Conservation (phyloP, 2,329 filamentous ascomycete species). For the Fusarium kyushuense region DNA sequence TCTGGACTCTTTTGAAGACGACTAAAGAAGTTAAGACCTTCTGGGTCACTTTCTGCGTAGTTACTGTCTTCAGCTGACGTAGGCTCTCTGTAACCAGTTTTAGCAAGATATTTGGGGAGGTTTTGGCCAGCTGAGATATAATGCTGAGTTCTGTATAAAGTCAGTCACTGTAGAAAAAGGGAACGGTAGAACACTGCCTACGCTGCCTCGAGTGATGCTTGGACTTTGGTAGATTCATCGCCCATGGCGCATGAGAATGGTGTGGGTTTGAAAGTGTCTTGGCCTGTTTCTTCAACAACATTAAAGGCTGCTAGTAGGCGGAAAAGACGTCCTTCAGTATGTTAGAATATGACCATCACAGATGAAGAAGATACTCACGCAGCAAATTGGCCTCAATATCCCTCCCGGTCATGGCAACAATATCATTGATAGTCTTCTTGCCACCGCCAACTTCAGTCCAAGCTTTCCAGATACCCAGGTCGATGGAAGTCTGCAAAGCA, state of each 20-base stretch:
- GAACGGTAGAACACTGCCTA: neutral
- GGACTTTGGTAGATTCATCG: conserved; percentile 36
- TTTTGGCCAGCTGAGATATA: conserved; percentile 35
- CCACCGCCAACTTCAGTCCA: conserved; percentile 21
- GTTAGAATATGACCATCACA: neutral
- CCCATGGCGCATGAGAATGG: conserved; percentile 33
- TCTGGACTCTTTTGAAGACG: conserved; percentile 36
- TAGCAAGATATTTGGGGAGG: conserved; percentile 34
- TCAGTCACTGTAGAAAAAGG: neutral
- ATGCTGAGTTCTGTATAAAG: conserved; percentile 14
- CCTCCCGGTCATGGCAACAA: conserved; percentile 12
- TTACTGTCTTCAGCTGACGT: conserved; percentile 23
- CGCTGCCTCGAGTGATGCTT: conserved; percentile 35
- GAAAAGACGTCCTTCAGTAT: conserved; percentile 16
- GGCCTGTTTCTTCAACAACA: conserved; percentile 28
- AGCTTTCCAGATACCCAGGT: conserved; percentile 30
- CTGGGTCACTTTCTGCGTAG: conserved; percentile 19
- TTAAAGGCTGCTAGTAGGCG: conserved; percentile 35
- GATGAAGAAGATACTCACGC: neutral
- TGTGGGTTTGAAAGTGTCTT: conserved; percentile 35
- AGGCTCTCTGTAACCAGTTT: conserved; percentile 28
- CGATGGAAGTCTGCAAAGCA: conserved; percentile 26
- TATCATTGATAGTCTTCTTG: conserved; percentile 28
- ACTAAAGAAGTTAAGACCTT: conserved; percentile 33
- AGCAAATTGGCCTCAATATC: conserved; percentile 28